These are phyloP conservation scores for Phytophthora litchii DNA, from an alignment of 352 stramenopile genomes.

Conservation along the genomic window DNA sequence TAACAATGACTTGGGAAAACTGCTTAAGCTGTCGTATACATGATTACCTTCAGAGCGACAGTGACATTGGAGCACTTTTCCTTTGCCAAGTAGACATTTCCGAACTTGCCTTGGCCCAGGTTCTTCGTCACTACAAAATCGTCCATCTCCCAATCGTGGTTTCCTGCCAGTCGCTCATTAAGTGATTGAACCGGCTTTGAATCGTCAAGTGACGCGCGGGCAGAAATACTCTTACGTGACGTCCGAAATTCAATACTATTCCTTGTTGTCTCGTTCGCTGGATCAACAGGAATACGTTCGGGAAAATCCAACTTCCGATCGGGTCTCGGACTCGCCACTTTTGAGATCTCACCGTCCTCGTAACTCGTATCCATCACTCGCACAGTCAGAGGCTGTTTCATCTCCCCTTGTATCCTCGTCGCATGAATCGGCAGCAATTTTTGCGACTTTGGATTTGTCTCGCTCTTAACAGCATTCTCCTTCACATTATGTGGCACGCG, in stretches of 20 bases:
- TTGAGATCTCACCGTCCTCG: background rate
- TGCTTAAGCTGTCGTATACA: background rate
- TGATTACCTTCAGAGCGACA: conserved; percentile 79
- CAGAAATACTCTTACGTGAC: conserved; percentile 26
- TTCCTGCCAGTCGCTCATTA: conserved; percentile 52
- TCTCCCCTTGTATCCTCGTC: conserved; percentile 10
- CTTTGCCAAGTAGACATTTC: conserved; percentile 84
- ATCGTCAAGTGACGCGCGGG: conserved; percentile 55
- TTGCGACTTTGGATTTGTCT: background rate
- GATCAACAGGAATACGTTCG: conserved; percentile 47
- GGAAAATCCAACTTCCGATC: conserved; percentile 33
- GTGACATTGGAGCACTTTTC: conserved; percentile 68
- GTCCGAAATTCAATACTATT: conserved; percentile 12
- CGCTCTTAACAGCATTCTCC: conserved; percentile 2
- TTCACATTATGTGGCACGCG: conserved; percentile 17
- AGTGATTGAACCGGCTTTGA: conserved; percentile 41
- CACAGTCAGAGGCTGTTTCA: conserved; percentile 3
- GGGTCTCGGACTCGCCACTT: conserved; percentile 1
- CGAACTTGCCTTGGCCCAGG: conserved; percentile 86
- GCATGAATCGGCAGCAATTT: background rate
- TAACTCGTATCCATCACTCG: background rate
- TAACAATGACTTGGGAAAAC: conserved; percentile 3
- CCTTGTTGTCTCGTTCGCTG: conserved; percentile 15
- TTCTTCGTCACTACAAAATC: conserved; percentile 84
- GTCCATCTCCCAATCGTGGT: conserved; percentile 73